These are phyloP conservation scores for Zasmidium citrigriseum DNA, from an alignment of 2,329 filamentous ascomycete genomes.

Conservation along the genomic window DNA sequence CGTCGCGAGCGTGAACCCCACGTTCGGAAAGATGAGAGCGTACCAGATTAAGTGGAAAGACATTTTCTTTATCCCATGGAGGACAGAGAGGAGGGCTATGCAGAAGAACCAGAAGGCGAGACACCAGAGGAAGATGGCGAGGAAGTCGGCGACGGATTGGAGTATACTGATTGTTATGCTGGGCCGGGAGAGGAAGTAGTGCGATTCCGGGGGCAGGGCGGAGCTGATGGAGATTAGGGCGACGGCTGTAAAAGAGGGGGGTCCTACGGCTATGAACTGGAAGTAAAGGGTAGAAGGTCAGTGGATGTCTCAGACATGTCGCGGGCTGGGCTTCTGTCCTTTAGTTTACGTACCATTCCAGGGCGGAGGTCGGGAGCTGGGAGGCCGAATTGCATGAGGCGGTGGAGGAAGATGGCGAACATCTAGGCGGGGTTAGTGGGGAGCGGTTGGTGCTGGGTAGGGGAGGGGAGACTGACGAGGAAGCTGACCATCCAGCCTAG, in stretches of 20 bases:
- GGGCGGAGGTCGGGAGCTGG: conserved; percentile 44
- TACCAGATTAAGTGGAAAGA: conserved; percentile 55
- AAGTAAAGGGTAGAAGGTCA: no score
- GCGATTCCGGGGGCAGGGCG: conserved; percentile 19
- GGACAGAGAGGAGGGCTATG: conserved; percentile 22
- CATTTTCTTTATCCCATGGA: conserved; percentile 24
- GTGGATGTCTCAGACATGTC: no score
- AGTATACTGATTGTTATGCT: conserved; percentile 19
- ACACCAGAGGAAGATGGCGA: conserved; percentile 50
- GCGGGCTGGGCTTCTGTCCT: no score
- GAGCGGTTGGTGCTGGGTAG: background rate
- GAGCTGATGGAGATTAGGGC: conserved; percentile 29
- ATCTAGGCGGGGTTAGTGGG: conserved; percentile 24
- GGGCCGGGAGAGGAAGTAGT: conserved; percentile 27
- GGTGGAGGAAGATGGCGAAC: conserved; percentile 44
- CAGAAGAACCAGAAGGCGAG: conserved; percentile 51
- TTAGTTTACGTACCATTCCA: no score
- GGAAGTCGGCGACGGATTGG: conserved; percentile 26
- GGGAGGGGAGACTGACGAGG: conserved; percentile 21
- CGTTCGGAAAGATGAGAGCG: conserved; percentile 68
- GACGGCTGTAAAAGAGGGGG: conserved; percentile 32
- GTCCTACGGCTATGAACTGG: conserved; percentile 57
- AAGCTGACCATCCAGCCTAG: conserved; percentile 48
- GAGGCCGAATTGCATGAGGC: conserved; percentile 44
- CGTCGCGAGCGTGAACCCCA: conserved; percentile 61